Base-by-base conservation (phyloP, 2,329 filamentous ascomycete genomes). In the Phoma sp. region DNA sequence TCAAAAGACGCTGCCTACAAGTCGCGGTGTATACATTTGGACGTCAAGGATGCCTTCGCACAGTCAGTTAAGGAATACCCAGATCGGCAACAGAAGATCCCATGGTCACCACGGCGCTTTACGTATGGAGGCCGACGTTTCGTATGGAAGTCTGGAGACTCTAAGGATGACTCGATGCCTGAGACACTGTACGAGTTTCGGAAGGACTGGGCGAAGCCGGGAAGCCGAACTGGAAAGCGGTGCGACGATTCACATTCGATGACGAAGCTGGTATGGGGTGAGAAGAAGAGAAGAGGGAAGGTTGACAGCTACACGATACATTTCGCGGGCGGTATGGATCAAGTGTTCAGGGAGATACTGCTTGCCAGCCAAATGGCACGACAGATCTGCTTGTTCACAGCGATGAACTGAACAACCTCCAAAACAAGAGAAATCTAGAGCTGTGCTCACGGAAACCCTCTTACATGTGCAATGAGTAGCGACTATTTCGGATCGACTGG, bases 81-180 rank as follows among this genome's bases (percentile, higher is more conserved):
- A 2, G 72, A 74, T 37, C 62, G 72, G 6, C 68, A 70, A 45
- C 69, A 73, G 32, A 74, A 73, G 57, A 67, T 73, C n/a, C 72
- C 72, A 2, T 74, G 72, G 72, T 73, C 69, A 14, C 72, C 72
- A 15, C 68, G 72, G n/a, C 67, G 72, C 21, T 74, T 74, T 47
- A 73, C 60, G 6, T 74, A 74, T 39, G 72, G 71, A 33, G 72
- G 72, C 9, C 69, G 72, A 7, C 64, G 68, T 17, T 74, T 74
- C 49, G 72, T 76, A 17, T 83, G 80, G 77, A 79, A 68, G 29
- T 71, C 71, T 7, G 78, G 74, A 17, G 63, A 74, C 18, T 76
- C 78, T 2, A 68, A 83, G 64, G 80, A 83, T 57, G 79, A 83
- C 30, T 69, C 71, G 5, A 74, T 74, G 72, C 71, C 71, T 5